Conservation (phyloP, 1,284 basidiomycete genomes). For the Boletus putidus region DNA sequence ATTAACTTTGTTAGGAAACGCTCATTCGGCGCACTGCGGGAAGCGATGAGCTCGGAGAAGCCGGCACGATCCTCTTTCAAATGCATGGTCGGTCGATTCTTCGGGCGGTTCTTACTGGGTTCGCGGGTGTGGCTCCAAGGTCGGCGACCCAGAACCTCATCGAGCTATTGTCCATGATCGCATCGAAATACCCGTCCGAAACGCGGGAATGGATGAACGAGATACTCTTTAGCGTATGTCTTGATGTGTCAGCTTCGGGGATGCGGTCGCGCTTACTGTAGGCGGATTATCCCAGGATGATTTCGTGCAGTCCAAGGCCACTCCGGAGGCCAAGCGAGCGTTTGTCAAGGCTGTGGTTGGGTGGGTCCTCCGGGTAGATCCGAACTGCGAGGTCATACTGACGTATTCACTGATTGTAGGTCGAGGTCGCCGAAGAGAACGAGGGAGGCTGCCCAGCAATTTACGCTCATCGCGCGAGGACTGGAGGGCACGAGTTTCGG, state of each 20-base stretch:
- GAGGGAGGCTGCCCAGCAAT: slow-evolving; percentile 74
- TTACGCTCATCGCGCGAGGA: slow-evolving; percentile 71
- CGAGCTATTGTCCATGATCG: slow-evolving; percentile 70
- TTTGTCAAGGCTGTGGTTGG: slow-evolving; percentile 73
- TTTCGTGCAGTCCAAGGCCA: slow-evolving; percentile 65
- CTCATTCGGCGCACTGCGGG: slow-evolving; percentile 62
- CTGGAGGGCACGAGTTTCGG: slow-evolving; percentile 77
- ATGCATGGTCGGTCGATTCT: slow-evolving; percentile 70
- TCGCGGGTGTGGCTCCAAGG: slow-evolving; percentile 79
- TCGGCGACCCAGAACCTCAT: slow-evolving; percentile 83
- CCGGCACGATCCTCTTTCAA: slow-evolving; percentile 53
- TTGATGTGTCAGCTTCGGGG: background rate
- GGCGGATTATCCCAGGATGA: slow-evolving; percentile 49
- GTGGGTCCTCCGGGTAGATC: slow-evolving; percentile 44
- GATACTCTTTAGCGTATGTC: slow-evolving; percentile 67
- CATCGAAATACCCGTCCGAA: slow-evolving; percentile 54
- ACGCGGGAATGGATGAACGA: slow-evolving; percentile 69
- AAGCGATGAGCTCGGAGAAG: slow-evolving; percentile 52
- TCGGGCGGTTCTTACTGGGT: slow-evolving; percentile 70
- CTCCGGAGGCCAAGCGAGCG: slow-evolving; percentile 68
- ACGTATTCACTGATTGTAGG: slow-evolving; percentile 36
- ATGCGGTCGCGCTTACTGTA: background rate
- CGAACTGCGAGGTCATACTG: background rate
- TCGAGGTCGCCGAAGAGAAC: slow-evolving; percentile 64
- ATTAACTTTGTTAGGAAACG: slow-evolving; percentile 44